Percentiles rank a stretch among this genome's conserved stretches.
Conservation (phyloP, 306 rosid species). For the Trichosanthes truncata region DNA sequence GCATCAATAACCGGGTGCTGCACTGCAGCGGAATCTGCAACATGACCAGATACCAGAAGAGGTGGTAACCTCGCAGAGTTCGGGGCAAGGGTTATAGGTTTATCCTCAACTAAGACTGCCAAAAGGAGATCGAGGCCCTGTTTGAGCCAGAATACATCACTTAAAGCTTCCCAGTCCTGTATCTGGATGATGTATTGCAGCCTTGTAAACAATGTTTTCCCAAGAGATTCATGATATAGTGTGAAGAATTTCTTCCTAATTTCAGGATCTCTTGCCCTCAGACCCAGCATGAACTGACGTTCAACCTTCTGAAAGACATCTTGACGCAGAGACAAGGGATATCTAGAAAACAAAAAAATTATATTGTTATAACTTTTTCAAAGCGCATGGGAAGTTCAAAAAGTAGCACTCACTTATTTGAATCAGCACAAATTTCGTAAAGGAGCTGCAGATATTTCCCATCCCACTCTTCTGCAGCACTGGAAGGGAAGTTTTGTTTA, state of each 20-base stretch:
- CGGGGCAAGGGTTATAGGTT: slow-evolving; percentile 90
- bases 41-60: slow-evolving; percentile 50
- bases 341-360: slow-evolving; percentile 36
- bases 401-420: slow-evolving; percentile 59
- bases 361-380: slow-evolving; percentile 12
- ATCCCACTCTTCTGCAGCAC: slow-evolving; percentile 80
- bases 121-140: slow-evolving; percentile 98
- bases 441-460: slow-evolving; percentile 80
- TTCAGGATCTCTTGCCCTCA: slow-evolving; percentile 90
- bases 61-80: slow-evolving; percentile 91
- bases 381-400: slow-evolving; percentile 9
- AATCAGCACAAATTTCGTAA: slow-evolving; percentile 75
- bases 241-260: slow-evolving; percentile 76
- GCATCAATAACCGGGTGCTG: slow-evolving; percentile 63
- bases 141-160: slow-evolving; percentile 98
- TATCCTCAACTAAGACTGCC: slow-evolving; percentile 89
- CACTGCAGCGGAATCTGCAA: slow-evolving; percentile 61
- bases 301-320: slow-evolving; percentile 92
- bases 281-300: slow-evolving; percentile 91
- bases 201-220: slow-evolving; percentile 66
- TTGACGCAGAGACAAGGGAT: slow-evolving; percentile 53
- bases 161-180: slow-evolving; percentile 94
- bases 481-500: slow-evolving; percentile 60
- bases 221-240: slow-evolving; percentile 80
- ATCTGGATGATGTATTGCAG: slow-evolving; percentile 80